Evolutionary conservation across 805 yeast species (phyloP).

Genomic region (Saturnispora saitoi): DNA sequence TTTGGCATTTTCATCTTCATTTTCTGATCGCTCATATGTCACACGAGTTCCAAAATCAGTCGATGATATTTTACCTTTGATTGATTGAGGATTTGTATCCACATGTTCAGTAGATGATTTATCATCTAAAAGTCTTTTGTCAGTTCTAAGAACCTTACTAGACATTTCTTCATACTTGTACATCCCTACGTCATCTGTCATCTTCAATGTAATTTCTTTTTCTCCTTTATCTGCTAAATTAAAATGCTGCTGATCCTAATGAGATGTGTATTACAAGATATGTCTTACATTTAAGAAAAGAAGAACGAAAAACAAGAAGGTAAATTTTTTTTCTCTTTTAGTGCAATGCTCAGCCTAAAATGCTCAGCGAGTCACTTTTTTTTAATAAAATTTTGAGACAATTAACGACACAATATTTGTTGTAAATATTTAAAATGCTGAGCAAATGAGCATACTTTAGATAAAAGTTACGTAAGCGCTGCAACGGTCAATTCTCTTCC

Average conservation of each 20-base stretch:
- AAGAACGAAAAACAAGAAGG: too few relatives aligned
- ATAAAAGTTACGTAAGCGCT: too few relatives aligned
- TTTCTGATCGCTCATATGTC: constrained; percentile 15
- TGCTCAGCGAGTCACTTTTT: too few relatives aligned
- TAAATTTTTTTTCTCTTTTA: too few relatives aligned
- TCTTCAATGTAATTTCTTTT: neutral
- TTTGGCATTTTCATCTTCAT: constrained; percentile 14
- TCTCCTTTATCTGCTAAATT: neutral
- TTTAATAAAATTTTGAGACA: too few relatives aligned
- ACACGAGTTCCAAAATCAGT: constrained; percentile 52
- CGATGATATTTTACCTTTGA: constrained; percentile 58
- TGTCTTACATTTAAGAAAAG: too few relatives aligned
- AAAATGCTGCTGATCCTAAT: neutral
- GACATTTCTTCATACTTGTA: constrained; percentile 70
- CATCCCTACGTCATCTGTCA: constrained; percentile 16
- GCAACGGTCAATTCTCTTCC: neutral
- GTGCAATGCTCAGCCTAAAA: too few relatives aligned
- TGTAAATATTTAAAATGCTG: too few relatives aligned
- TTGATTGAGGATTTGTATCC: constrained; percentile 61
- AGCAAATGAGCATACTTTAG: too few relatives aligned
- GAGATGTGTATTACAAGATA: too few relatives aligned
- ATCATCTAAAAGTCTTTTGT: constrained; percentile 40
- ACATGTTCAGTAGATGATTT: constrained; percentile 35
- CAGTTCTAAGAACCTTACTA: constrained; percentile 59
- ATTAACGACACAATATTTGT: too few relatives aligned